phyloP scores from a whole-genome alignment of 106 monocot species.

The Dendrobium catenatum region DNA sequence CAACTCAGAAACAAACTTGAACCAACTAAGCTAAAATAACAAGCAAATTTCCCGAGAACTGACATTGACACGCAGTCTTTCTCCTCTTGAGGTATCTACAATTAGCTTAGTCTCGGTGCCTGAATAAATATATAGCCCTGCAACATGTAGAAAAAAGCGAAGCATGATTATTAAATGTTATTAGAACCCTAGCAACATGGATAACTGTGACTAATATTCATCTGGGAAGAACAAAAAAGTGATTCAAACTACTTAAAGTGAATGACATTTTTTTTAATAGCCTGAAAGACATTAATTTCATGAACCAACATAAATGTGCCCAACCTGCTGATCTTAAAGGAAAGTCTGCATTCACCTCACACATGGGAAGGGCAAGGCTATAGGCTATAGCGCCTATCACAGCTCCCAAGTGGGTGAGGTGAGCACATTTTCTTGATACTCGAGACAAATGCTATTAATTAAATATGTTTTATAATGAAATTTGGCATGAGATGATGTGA shows the following conservation, averaged over 20 bases:
- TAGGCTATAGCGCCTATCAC: neutral
- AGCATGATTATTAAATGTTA: neutral
- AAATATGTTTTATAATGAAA: no score
- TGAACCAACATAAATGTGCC: neutral
- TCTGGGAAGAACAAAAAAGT: neutral
- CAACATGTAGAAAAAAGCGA: conserved; percentile 10
- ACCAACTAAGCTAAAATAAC: neutral
- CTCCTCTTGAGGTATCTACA: conserved; percentile 77
- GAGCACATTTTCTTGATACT: neutral
- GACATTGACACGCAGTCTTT: conserved; percentile 50
- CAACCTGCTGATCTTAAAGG: neutral
- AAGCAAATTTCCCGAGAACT: conserved; percentile 14
- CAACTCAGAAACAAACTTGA: neutral
- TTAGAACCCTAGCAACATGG: neutral
- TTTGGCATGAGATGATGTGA: no score
- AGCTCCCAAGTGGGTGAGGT: neutral
- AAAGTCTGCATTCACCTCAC: no score
- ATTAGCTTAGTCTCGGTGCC: conserved; percentile 61
- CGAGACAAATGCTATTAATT: neutral
- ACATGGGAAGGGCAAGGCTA: no score
- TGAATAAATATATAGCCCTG: conserved; percentile 63
- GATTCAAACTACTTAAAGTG: neutral
- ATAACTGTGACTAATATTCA: neutral
- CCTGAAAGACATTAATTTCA: neutral
- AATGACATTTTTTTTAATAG: neutral